These are phyloP conservation scores for Mimosa pudica DNA, from an alignment of 306 rosid species.

Conservation along the genomic window DNA sequence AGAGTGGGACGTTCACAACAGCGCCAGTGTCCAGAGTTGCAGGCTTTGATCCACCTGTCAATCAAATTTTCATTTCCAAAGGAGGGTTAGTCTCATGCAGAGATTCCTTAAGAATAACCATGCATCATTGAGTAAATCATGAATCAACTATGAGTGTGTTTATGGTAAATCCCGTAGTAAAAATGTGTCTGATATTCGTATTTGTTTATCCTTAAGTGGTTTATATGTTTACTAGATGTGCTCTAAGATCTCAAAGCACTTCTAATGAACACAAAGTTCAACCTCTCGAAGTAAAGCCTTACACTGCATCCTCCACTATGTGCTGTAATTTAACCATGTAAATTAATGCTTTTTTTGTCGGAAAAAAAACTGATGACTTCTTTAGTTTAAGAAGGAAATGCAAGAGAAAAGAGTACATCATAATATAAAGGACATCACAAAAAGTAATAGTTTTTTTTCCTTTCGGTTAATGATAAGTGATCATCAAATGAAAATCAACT, in stretches of 20 bases:
- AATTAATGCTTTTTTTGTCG: background rate
- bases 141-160: background rate
- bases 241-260: background rate
- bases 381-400: background rate
- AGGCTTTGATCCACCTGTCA: conserved; percentile 89
- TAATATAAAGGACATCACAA: background rate
- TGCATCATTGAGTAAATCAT: background rate
- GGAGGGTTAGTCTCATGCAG: background rate
- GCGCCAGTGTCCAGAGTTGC: conserved; percentile 95
- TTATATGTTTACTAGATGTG: background rate
- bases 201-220: background rate
- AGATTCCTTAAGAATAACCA: background rate
- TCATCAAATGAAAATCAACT: background rate
- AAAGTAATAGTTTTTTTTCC: background rate
- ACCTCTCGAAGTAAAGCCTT: background rate
- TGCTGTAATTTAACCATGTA: background rate
- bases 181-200: background rate
- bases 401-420: background rate
- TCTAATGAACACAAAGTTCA: background rate
- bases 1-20: conserved; percentile 81
- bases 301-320: background rate
- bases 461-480: background rate
- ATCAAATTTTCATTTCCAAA: conserved; percentile 32
- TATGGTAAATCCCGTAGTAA: too few relatives aligned
- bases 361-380: background rate